Conservation (phyloP, 1,284 basidiomycete genomes). For the Phlebopus sp. region DNA sequence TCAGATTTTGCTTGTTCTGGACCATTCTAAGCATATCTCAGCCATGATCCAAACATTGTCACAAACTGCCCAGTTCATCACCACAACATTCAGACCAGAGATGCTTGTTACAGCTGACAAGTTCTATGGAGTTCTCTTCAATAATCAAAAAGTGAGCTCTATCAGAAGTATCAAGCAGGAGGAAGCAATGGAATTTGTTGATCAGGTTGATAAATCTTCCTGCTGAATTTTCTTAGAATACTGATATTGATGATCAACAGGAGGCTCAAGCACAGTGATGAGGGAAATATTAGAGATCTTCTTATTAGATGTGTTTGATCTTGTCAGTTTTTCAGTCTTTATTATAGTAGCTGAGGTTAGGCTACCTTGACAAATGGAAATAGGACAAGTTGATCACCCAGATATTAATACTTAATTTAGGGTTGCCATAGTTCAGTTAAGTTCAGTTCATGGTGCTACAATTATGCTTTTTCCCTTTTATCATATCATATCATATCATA, state of each 20-base stretch:
- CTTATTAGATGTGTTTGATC: too few relatives aligned
- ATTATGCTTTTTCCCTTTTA: too few relatives aligned
- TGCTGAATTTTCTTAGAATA: background rate
- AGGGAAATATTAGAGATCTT: too few relatives aligned
- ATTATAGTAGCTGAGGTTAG: too few relatives aligned
- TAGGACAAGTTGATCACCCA: too few relatives aligned
- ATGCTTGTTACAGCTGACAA: slow-evolving; percentile 95
- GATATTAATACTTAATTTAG: too few relatives aligned
- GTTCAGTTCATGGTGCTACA: too few relatives aligned
- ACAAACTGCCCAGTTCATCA: slow-evolving; percentile 92
- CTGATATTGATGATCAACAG: slow-evolving; percentile 23
- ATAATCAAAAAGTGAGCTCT: slow-evolving; percentile 91
- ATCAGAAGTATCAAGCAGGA: slow-evolving; percentile 80
- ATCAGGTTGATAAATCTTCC: slow-evolving; percentile 51
- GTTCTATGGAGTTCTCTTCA: slow-evolving; percentile 99
- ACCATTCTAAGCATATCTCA: slow-evolving; percentile 28
- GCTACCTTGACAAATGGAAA: too few relatives aligned
- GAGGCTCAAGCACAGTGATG: slow-evolving; percentile 55
- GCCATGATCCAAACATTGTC: slow-evolving; percentile 94
- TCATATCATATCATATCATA: too few relatives aligned
- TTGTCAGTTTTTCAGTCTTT: too few relatives aligned
- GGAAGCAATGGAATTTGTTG: slow-evolving; percentile 88
- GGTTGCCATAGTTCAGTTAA: too few relatives aligned
- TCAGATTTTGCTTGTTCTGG: slow-evolving; percentile 7
- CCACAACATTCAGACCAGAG: slow-evolving; percentile 97